Base-by-base conservation (phyloP, 495 filamentous ascomycete species). In the Aspergillus campestris region DNA sequence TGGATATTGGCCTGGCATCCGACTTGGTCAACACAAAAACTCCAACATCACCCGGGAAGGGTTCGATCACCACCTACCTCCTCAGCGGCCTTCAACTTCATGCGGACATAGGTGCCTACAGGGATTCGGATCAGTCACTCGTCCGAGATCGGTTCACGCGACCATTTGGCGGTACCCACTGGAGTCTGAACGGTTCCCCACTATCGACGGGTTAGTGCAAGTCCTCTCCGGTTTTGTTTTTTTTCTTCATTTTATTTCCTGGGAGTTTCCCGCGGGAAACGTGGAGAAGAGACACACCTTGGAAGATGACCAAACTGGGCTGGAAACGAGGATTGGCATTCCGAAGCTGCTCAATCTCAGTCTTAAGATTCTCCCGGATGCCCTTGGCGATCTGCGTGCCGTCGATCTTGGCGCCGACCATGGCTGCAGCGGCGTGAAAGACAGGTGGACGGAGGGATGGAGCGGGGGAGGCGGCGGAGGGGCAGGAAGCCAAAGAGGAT, bases 31-130 rank as follows among this genome's bases (percentile, higher is more conserved):
- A 40, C 33, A 15, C 13, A 18, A 32, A 28, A 38, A 38, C 33
- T 10, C 18, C 8, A 13, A 8, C 43, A 44, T 40, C 34, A 28
- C 32, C 31, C 34, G 36, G 31, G 44, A 38, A 54, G 40, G 6
- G n/a, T 3, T 31, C n/a, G 11, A n/a, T 24, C 28, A 18, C 4
- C 51, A 48, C 58, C 41, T 71, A 91, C 87, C 78, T 98, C 91
- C 62, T 90, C 77, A 28, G 92, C 92, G 45, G 92, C 92, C 74
- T 95, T 97, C 57, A 96, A 65, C 70, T 98, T 98, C 92, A 98
- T 98, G 69, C 89, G 88, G 64, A 98, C 90, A 86, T 98, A 98
- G 33, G 92, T 97, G 61, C 84, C 86, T 92, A 33, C 34, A 56
- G 38, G 51, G 42, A 56, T 51, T 58, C 66, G 58, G 59, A 60